These are phyloP conservation scores for Hemileccinum impolitum DNA, from an alignment of 768 basidiomycete genomes.

Conservation along the genomic window DNA sequence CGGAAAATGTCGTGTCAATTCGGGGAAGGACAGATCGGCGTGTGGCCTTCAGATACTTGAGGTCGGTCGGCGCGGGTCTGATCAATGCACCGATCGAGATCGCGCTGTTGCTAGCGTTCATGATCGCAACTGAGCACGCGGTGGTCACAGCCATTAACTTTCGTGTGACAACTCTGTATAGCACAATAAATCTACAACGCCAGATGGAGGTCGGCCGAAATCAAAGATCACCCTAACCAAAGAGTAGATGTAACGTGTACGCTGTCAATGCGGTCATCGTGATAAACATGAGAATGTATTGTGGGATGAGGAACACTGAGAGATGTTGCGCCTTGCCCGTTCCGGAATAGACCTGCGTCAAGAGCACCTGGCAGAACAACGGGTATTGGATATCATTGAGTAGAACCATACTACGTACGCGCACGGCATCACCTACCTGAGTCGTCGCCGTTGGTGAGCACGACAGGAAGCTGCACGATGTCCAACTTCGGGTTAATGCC, in stretches of 20 bases:
- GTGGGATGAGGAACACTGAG: slow-evolving; percentile 61
- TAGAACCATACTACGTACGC: neutral
- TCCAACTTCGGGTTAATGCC: neutral
- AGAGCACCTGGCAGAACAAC: slow-evolving; percentile 41
- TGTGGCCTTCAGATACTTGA: no score
- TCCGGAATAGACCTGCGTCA: slow-evolving; percentile 66
- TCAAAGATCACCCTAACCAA: slow-evolving; percentile 17
- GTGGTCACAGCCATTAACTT: no score
- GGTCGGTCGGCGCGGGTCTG: no score
- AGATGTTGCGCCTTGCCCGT: slow-evolving; percentile 63
- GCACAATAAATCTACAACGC: neutral
- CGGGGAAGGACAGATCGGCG: no score
- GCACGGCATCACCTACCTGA: slow-evolving; percentile 37
- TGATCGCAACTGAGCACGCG: no score
- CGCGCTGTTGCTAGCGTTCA: no score
- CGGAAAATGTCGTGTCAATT: no score
- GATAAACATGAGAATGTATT: slow-evolving; percentile 40
- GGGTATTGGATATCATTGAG: neutral
- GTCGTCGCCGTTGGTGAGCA: slow-evolving; percentile 61
- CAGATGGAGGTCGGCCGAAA: no score
- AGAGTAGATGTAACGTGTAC: slow-evolving; percentile 36
- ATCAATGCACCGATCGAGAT: no score
- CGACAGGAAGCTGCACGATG: slow-evolving; percentile 46
- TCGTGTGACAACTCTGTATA: neutral
- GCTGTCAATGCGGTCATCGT: slow-evolving; percentile 38